Evolutionary conservation across 495 filamentous ascomycete species (phyloP), one percentile per base, ranked within the genome.

Genomic region (Neurospora sp.): DNA sequence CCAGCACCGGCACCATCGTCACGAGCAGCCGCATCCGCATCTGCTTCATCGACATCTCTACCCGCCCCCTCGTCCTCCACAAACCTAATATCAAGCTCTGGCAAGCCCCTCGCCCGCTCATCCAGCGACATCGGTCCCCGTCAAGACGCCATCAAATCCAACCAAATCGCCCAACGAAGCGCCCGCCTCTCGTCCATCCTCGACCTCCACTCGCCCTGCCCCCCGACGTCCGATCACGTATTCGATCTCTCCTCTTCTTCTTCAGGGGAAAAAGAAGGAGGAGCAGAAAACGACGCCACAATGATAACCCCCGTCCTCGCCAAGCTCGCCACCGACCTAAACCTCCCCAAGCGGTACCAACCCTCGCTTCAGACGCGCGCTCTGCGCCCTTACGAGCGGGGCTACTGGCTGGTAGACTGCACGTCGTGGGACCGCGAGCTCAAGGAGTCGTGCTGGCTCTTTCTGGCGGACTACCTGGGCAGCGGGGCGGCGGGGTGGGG

Each of bases 401-500:
- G 92, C 20, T 87, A 91, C 78, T 94, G 92, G 92, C 77, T 81
- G 14, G 69, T 94, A 2, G 84, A 85, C 27, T 85, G 88, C 72
- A 74, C 78, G 6, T 73, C 81, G 12, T 89, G 86, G 87, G 75
- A 79, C 7, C 39, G 75, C 6, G 76, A 76, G 0, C 77, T 84
- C 6, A 83, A 83, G 39, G 73, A 72, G 7, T 81, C 86, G 10
- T 88, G 89, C 71, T 94, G 92, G 92, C 74, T 79, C 3, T 92
- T 88, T 71, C 78, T 94, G 5, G 81, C 79, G 0, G 85, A 88
- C 4, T 90, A 89, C 74, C 76, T 94, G 11, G 82, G 82, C 3
- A 83, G 84, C 20, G 90, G 87, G 0, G 76, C 83, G 23, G 90
- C 90, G 0, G 92, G 92, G 0, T 93, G 92, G 91, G 91, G 91